Evolutionary conservation across 1,284 basidiomycete species (phyloP).

Genomic region (Microbotryum silenes-acaulis): DNA sequence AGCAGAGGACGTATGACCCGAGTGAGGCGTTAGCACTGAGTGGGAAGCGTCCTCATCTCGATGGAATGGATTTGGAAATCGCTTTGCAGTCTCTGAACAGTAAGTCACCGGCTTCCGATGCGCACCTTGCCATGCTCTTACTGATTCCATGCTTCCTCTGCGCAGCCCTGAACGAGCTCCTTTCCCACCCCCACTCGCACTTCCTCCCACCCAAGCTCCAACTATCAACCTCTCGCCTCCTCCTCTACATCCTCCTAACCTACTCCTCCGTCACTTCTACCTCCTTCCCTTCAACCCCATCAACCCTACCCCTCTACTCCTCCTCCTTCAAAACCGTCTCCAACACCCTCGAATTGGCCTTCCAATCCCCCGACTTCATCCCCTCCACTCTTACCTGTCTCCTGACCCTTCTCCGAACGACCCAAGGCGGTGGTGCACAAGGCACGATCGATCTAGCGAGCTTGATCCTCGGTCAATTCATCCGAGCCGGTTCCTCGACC

Average conservation of each 20-base stretch:
- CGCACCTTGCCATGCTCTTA: neutral
- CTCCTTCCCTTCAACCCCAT: conserved; percentile 6
- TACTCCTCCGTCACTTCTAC: conserved; percentile 12
- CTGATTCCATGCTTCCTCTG: neutral
- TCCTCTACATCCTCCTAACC: conserved; percentile 26
- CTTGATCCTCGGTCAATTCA: too few relatives aligned
- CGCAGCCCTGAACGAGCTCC: conserved; percentile 25
- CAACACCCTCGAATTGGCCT: too few relatives aligned
- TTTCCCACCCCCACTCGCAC: conserved; percentile 12
- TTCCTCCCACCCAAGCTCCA: conserved; percentile 26
- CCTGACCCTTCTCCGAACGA: too few relatives aligned
- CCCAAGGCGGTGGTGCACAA: too few relatives aligned
- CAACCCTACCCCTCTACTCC: conserved; percentile 18
- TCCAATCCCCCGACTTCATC: too few relatives aligned
- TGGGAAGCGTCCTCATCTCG: conserved; percentile 7
- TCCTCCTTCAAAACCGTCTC: conserved; percentile 2
- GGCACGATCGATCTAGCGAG: too few relatives aligned
- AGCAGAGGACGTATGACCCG: conserved; percentile 26
- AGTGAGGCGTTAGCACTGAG: conserved; percentile 19
- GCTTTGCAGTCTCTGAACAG: conserved; percentile 20
- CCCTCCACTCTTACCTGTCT: too few relatives aligned
- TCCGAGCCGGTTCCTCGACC: conserved; percentile 9
- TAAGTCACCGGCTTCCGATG: conserved; percentile 2
- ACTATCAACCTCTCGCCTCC: conserved; percentile 26
- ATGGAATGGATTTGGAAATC: conserved; percentile 19